Percentiles rank a stretch among this genome's conserved stretches.
Evolutionary conservation across 768 basidiomycete genomes (phyloP).

Genomic region (Gymnopilus dilepis): DNA sequence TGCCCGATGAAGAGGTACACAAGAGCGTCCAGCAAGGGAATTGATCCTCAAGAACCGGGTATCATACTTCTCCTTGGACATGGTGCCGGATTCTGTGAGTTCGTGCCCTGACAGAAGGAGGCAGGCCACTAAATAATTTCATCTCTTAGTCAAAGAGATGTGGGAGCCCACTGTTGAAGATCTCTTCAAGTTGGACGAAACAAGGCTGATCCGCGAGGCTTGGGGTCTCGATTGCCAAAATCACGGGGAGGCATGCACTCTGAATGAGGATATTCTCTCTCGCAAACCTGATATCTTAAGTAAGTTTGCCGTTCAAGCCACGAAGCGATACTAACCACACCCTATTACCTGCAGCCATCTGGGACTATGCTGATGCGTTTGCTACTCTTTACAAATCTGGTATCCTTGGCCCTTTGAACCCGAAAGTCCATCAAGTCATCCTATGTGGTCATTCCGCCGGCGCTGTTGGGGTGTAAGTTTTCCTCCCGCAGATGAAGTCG

Average conservation of each 20-base stretch:
- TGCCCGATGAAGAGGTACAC: constrained; percentile 37
- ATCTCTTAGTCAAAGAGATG: constrained; percentile 39
- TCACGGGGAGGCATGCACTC: constrained; percentile 40
- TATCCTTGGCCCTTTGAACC: constrained; percentile 29
- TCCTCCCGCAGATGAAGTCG: background rate
- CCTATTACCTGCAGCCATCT: constrained; percentile 27
- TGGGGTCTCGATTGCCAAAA: constrained; percentile 46
- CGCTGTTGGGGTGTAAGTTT: constrained; percentile 33
- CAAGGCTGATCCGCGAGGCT: constrained; percentile 34
- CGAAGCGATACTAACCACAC: background rate
- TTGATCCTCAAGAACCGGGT: constrained; percentile 19
- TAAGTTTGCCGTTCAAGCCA: constrained; percentile 11
- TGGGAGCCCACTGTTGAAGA: constrained; percentile 45
- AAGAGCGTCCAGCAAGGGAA: constrained; percentile 1
- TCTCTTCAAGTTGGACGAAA: constrained; percentile 33
- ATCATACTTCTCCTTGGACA: constrained; percentile 33
- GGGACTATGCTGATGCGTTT: constrained; percentile 37
- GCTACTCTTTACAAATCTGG: constrained; percentile 32
- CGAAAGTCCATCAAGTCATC: constrained; percentile 29
- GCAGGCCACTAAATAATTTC: background rate
- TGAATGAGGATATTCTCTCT: constrained; percentile 35
- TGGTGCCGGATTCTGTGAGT: constrained; percentile 35
- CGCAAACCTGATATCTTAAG: constrained; percentile 26
- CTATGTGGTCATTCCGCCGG: constrained; percentile 39
- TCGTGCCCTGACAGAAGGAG: background rate